phyloP scores from a whole-genome alignment of 2,329 filamentous ascomycete genomes.

The Scedosporium boydii region DNA sequence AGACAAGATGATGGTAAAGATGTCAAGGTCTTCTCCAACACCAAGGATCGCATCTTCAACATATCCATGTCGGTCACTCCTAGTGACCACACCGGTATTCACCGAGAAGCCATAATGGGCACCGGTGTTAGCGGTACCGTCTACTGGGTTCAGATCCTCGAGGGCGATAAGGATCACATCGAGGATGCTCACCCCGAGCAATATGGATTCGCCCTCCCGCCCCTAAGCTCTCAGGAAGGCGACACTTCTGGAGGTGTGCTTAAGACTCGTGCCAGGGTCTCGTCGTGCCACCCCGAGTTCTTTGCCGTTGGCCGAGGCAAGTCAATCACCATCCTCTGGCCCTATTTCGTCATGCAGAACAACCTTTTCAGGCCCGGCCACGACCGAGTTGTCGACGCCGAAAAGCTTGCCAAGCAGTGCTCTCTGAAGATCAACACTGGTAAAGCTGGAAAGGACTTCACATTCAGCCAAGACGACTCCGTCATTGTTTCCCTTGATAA shows the following conservation, averaged over 20 bases:
- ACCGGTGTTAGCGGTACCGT: constrained; percentile 92
- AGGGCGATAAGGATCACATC: constrained; percentile 68
- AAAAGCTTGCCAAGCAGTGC: constrained; percentile 77
- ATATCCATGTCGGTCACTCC: constrained; percentile 70
- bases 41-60: constrained; percentile 90
- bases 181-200: constrained; percentile 72
- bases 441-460: constrained; percentile 97
- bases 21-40: constrained; percentile 83
- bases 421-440: constrained; percentile 91
- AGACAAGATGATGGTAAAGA: constrained; percentile 88
- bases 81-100: constrained; percentile 42
- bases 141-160: constrained; percentile 84
- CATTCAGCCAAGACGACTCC: constrained; percentile 92
- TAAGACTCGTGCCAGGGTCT: constrained; percentile 90
- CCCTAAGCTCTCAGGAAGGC: constrained; percentile 75
- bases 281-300: constrained; percentile 80
- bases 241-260: constrained; percentile 86
- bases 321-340: constrained; percentile 83
- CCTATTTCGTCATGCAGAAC: constrained; percentile 52
- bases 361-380: constrained; percentile 54
- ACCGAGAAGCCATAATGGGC: constrained; percentile 76
- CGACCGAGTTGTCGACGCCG: constrained; percentile 69
- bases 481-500: constrained; percentile 95
- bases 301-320: constrained; percentile 95
- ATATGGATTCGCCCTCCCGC: constrained; percentile 81